These are phyloP conservation scores for Neurospora sp. DNA, from an alignment of 495 filamentous ascomycete species.

Conservation along the genomic window DNA sequence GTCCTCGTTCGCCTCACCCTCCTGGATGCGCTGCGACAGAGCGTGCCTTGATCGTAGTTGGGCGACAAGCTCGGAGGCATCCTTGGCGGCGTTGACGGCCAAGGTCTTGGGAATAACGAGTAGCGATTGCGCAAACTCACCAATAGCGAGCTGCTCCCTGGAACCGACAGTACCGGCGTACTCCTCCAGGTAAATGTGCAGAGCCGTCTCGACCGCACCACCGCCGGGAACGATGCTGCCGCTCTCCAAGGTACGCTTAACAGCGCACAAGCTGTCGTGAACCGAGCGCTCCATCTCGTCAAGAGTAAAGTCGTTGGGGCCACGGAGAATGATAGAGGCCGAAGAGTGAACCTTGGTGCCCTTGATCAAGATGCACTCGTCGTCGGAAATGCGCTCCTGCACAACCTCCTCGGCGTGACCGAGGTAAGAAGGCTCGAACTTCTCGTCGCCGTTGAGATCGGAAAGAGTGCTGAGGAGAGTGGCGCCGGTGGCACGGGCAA, in stretches of 20 bases:
- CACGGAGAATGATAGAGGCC: slow-evolving; percentile 92
- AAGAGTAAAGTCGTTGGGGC: slow-evolving; percentile 90
- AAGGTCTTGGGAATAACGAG: slow-evolving; percentile 94
- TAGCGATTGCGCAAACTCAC: slow-evolving; percentile 90
- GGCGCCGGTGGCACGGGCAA: slow-evolving; percentile 92
- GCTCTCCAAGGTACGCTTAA: slow-evolving; percentile 95
- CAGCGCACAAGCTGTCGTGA: slow-evolving; percentile 91
- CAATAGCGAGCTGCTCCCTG: slow-evolving; percentile 94
- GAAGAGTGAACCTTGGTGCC: slow-evolving; percentile 89
- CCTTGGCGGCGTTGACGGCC: slow-evolving; percentile 94
- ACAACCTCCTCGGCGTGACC: slow-evolving; percentile 90
- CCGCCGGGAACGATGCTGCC: slow-evolving; percentile 94
- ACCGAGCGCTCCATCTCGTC: slow-evolving; percentile 99
- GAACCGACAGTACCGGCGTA: slow-evolving; percentile 98
- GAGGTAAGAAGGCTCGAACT: slow-evolving; percentile 80
- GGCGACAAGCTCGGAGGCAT: slow-evolving; percentile 86
- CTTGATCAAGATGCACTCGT: slow-evolving; percentile 96
- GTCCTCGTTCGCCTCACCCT: slow-evolving; percentile 71
- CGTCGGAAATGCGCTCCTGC: slow-evolving; percentile 95
- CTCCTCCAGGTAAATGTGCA: slow-evolving; percentile 98
- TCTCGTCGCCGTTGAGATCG: slow-evolving; percentile 95
- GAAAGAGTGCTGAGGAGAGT: slow-evolving; percentile 86
- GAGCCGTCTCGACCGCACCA: slow-evolving; percentile 94
- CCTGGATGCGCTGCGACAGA: slow-evolving; percentile 78
- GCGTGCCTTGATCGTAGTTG: slow-evolving; percentile 93